Conservation (phyloP, 2,329 filamentous ascomycete genomes). For the Phaeosphaeriaceae sp. region DNA sequence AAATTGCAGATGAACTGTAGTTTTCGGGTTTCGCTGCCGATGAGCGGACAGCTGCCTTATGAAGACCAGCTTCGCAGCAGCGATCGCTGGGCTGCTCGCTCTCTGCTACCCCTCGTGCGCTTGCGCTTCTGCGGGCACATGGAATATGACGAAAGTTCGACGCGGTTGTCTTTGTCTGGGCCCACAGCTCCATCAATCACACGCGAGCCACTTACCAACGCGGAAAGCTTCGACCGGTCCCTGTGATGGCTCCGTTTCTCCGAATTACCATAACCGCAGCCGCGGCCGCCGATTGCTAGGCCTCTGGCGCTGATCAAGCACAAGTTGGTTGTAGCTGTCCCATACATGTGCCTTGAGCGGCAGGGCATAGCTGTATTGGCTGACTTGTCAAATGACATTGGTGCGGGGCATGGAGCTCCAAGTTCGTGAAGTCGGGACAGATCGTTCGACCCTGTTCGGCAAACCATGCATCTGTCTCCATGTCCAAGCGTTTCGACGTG, state of each 20-base stretch:
- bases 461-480: background rate
- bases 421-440: background rate
- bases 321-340: background rate
- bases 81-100: slow-evolving; percentile 10
- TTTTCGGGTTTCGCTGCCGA: background rate
- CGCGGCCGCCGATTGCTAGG: slow-evolving; percentile 15
- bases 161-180: slow-evolving; percentile 36
- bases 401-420: background rate
- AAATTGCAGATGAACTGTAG: background rate
- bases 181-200: slow-evolving; percentile 24
- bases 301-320: slow-evolving; percentile 15
- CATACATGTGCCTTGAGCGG: background rate
- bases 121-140: slow-evolving; percentile 37
- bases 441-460: background rate
- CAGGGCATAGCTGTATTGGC: background rate
- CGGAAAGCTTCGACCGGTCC: background rate
- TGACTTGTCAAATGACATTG: background rate
- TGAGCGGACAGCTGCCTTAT: slow-evolving; percentile 32
- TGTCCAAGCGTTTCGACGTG: background rate
- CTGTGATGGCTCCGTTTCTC: slow-evolving; percentile 28
- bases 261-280: slow-evolving; percentile 27
- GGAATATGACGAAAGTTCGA: slow-evolving; percentile 39
- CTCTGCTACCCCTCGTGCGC: slow-evolving; percentile 32
- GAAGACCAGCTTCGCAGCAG: slow-evolving; percentile 10
- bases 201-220: slow-evolving; percentile 12